Evolutionary conservation across 805 yeast genomes (phyloP).

Genomic region (Cyberlindnera amylophila): DNA sequence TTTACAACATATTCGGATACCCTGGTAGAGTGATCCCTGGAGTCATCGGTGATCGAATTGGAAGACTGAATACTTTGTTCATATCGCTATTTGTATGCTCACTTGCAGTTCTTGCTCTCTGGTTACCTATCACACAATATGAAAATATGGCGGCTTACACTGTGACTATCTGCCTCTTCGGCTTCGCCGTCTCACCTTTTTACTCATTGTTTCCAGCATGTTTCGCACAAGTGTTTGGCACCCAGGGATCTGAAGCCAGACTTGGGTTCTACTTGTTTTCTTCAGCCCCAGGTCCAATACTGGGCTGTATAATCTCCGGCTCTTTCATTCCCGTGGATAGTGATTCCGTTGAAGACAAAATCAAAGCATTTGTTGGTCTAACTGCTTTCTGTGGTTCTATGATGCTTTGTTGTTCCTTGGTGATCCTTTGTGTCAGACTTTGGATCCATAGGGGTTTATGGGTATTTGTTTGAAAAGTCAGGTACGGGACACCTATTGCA

Average conservation of each 20-base stretch:
- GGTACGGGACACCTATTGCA: too few species aligned
- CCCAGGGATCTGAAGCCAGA: slow-evolving; percentile 13
- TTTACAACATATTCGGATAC: slow-evolving; percentile 14
- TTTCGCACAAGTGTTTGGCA: slow-evolving; percentile 17
- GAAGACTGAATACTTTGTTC: slow-evolving; percentile 12
- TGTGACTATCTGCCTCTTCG: slow-evolving; percentile 11
- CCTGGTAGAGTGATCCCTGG: slow-evolving; percentile 20
- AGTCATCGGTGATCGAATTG: slow-evolving; percentile 12
- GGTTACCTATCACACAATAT: slow-evolving; percentile 11
- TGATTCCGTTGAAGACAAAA: neutral
- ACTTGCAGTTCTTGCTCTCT: slow-evolving; percentile 5
- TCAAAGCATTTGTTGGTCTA: slow-evolving; percentile 10
- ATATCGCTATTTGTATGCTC: slow-evolving; percentile 6
- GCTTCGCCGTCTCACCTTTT: slow-evolving; percentile 15
- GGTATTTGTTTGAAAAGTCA: too few species aligned
- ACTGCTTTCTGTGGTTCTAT: slow-evolving; percentile 13
- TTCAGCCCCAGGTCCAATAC: slow-evolving; percentile 18
- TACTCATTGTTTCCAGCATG: slow-evolving; percentile 18
- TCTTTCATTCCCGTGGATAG: slow-evolving; percentile 13
- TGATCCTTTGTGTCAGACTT: slow-evolving; percentile 6
- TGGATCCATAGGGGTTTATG: slow-evolving; percentile 7
- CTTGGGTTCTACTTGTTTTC: slow-evolving; percentile 7
- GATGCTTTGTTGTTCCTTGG: slow-evolving; percentile 4
- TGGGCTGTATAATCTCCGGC: slow-evolving; percentile 18
- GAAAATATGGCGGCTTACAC: slow-evolving; percentile 6